These are phyloP conservation scores for Psilocybe azurescens DNA, from an alignment of 768 basidiomycete species.

Conservation along the genomic window DNA sequence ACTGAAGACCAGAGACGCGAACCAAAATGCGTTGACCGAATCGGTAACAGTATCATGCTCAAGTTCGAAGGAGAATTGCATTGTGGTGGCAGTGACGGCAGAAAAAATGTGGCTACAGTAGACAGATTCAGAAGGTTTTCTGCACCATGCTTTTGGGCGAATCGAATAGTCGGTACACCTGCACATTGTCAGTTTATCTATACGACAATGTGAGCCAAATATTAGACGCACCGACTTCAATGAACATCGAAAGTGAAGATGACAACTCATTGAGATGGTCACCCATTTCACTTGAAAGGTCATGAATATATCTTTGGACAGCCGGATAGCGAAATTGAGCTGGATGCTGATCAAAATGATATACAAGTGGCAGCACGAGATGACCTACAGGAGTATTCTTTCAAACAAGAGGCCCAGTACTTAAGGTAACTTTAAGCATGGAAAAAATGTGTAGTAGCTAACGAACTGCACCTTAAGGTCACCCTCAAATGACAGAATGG, in stretches of 20 bases:
- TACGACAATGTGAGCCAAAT: neutral
- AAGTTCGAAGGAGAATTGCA: conserved; percentile 68
- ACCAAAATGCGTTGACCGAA: conserved; percentile 77
- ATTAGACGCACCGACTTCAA: conserved; percentile 65
- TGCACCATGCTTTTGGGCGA: conserved; percentile 76
- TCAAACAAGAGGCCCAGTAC: conserved; percentile 80
- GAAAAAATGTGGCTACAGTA: conserved; percentile 80
- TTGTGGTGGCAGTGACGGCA: conserved; percentile 73
- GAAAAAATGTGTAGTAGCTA: neutral
- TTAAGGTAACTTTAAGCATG: conserved; percentile 24
- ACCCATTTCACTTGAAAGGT: conserved; percentile 75
- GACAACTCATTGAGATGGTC: conserved; percentile 76
- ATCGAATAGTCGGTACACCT: conserved; percentile 80
- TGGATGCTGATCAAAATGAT: conserved; percentile 26
- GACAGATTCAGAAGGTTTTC: conserved; percentile 74
- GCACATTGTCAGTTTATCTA: neutral
- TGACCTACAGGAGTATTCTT: conserved; percentile 60
- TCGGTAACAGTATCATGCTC: conserved; percentile 40
- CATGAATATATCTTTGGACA: conserved; percentile 77
- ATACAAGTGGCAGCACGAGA: neutral
- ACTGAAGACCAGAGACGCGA: conserved; percentile 75
- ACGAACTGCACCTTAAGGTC: conserved; percentile 61
- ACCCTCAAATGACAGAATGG: conserved; percentile 69
- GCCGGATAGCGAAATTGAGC: conserved; percentile 77
- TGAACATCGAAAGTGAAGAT: conserved; percentile 71